Evolutionary conservation across 2,329 filamentous ascomycete genomes (phyloP), one percentile per base, ranked within the genome.

Genomic region (Beauveria rudraprayagi): DNA sequence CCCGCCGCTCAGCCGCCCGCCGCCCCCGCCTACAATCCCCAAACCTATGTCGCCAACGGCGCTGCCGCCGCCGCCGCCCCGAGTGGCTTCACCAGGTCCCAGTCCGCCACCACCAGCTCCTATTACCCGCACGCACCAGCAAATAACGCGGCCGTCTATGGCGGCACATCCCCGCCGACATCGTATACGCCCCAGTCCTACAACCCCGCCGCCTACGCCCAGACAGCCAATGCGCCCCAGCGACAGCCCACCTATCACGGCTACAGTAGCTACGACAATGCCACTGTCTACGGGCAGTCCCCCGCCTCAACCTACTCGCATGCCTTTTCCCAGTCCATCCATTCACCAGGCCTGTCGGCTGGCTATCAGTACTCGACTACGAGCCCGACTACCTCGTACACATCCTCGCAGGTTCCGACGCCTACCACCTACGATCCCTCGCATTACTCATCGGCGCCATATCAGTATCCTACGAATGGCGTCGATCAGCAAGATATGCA

Each of bases 11-110:
- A 79, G 24, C 77, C 79, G 8, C 74, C 78, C 54, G 68, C 78
- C 28, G 76, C 78, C 55, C 67, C 78, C 24, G 72, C 82, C 48
- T 93, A 92, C 73, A 93, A 92, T 69, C 89, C 90, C 1, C 83
- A 88, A 70, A 77, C 80, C 43, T 93, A 84, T 70, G 77, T 75
- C 44, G 34, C 53, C 40, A 59, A 60, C 41, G 46, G 47, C 34
- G 22, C 28, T 22, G 34, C 11, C 16, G 62, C 70, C 5, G 66
- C 68, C 8, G 19, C 47, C 14, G 26, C 40, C 19, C 5, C 14
- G 7, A 34, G 22, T 54, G 62, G 62, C 56, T 73, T 71, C 56
- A 67, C 68, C 60, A 77, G 81, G 60, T 78, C 81, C 40, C 81
- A 82, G 62, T 83, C 82, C 26, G 77, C 77, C 28, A 77, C 77